Percentiles rank a stretch among this genome's conserved stretches.
These are phyloP conservation scores for Penicillium manginii DNA, from an alignment of 495 filamentous ascomycete genomes.

Conservation along the genomic window DNA sequence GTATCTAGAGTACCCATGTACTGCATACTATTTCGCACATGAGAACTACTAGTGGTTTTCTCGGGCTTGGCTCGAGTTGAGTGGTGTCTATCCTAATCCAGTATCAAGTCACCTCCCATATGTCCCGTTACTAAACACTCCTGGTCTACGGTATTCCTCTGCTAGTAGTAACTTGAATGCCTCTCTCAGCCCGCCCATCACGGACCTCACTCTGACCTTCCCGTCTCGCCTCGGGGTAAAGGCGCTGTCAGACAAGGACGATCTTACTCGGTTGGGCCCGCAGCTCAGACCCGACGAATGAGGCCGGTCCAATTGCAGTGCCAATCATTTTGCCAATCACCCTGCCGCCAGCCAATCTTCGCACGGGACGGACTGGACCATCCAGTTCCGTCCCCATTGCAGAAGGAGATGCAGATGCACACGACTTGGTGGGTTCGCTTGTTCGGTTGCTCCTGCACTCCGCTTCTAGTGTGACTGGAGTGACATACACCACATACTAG, in stretches of 20 bases:
- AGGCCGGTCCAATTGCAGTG: not conserved
- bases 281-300: not conserved
- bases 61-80: too few relatives aligned
- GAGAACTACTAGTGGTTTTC: too few relatives aligned
- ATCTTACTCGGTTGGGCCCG: constrained; percentile 5
- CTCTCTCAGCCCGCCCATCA: not conserved
- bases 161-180: too few relatives aligned
- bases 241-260: constrained; percentile 1
- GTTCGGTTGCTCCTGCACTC: not conserved
- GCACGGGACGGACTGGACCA: too few relatives aligned
- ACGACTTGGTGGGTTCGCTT: too few relatives aligned
- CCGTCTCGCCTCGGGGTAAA: not conserved
- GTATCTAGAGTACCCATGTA: too few relatives aligned
- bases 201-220: not conserved
- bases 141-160: too few relatives aligned
- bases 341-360: not conserved
- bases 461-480: not conserved
- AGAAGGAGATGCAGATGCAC: too few relatives aligned
- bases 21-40: too few relatives aligned
- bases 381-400: not conserved
- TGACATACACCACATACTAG: not conserved
- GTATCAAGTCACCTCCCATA: not conserved
- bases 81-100: too few relatives aligned
- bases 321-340: not conserved
- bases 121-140: too few relatives aligned